Percentiles rank a stretch among this genome's conserved stretches.
These are phyloP conservation scores for Fraxinus excelsior DNA, from an alignment of 257 asterid species.

Conservation along the genomic window DNA sequence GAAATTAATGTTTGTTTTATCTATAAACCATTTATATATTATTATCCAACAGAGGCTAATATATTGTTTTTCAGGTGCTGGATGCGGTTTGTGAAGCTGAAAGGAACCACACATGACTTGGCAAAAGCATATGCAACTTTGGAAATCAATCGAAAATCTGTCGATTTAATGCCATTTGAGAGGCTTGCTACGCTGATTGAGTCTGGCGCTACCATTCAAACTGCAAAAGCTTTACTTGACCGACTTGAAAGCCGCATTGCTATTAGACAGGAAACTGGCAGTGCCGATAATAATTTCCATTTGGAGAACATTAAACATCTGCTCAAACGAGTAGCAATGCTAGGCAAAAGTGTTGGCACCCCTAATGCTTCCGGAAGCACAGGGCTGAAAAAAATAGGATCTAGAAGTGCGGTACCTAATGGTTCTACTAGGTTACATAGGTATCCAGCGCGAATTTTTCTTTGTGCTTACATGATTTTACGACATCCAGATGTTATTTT, in stretches of 20 bases:
- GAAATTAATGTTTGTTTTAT: too few species aligned
- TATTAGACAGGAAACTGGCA: slow-evolving; percentile 16
- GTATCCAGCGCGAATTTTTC: slow-evolving; percentile 32
- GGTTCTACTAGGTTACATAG: slow-evolving; percentile 22
- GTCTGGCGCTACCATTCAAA: slow-evolving; percentile 24
- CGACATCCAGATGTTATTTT: slow-evolving; percentile 29
- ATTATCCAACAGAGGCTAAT: background rate
- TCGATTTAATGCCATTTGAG: slow-evolving; percentile 26
- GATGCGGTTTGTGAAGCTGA: slow-evolving; percentile 23
- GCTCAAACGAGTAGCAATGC: slow-evolving; percentile 14
- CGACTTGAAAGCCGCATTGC: slow-evolving; percentile 25
- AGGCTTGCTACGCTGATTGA: slow-evolving; percentile 26
- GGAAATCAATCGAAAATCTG: slow-evolving; percentile 17
- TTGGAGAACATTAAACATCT: slow-evolving; percentile 27
- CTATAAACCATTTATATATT: too few species aligned
- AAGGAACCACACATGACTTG: slow-evolving; percentile 23
- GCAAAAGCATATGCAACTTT: slow-evolving; percentile 26
- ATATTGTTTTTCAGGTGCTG: slow-evolving; percentile 25
- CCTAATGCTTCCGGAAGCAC: background rate
- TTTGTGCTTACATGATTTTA: slow-evolving; percentile 34
- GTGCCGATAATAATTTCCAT: slow-evolving; percentile 7
- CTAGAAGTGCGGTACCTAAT: slow-evolving; percentile 1
- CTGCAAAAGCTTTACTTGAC: slow-evolving; percentile 25
- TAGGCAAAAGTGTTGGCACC: background rate
- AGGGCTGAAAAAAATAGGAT: background rate